Evolutionary conservation across 305 asterid species (phyloP).

Genomic region (Ilex paraguariensis): DNA sequence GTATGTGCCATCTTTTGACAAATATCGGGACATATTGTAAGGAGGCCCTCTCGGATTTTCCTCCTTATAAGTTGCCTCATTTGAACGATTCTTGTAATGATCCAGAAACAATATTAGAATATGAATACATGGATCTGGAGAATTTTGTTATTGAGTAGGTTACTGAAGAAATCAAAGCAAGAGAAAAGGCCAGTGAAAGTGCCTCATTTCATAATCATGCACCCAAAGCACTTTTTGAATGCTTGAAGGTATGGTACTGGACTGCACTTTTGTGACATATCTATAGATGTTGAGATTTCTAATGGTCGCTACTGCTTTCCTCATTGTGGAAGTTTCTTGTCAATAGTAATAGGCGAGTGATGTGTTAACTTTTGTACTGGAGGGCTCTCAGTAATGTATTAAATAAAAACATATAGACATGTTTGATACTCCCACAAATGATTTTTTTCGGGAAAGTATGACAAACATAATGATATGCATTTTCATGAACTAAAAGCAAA

Average conservation of each 20-base stretch:
- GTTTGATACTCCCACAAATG: too few species aligned
- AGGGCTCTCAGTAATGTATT: too few species aligned
- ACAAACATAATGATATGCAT: too few species aligned
- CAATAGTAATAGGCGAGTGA: too few species aligned
- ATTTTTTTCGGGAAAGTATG: too few species aligned
- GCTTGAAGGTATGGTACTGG: conserved; percentile 45
- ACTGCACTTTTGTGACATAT: conserved; percentile 1
- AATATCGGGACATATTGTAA: conserved; percentile 65
- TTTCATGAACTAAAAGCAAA: too few species aligned
- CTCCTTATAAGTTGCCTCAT: conserved; percentile 53
- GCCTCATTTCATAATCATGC: conserved; percentile 48
- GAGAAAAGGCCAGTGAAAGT: conserved; percentile 30
- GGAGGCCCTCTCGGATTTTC: conserved; percentile 53
- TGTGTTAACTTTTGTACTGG: too few species aligned
- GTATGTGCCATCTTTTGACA: conserved; percentile 74
- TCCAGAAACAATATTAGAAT: conserved; percentile 44
- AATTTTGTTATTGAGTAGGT: conserved; percentile 47
- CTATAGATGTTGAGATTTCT: neutral
- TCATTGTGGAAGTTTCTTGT: too few species aligned
- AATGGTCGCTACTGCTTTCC: too few species aligned
- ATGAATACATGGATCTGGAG: conserved; percentile 75
- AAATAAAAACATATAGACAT: too few species aligned
- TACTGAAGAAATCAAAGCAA: conserved; percentile 54
- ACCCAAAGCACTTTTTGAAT: conserved; percentile 40
- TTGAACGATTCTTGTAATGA: conserved; percentile 45